A percentile compares a stretch with the other conserved stretches of the same genome.
Evolutionary conservation across 192 early-diverging fungal species (phyloP).

Genomic region (Coemansia sp.): DNA sequence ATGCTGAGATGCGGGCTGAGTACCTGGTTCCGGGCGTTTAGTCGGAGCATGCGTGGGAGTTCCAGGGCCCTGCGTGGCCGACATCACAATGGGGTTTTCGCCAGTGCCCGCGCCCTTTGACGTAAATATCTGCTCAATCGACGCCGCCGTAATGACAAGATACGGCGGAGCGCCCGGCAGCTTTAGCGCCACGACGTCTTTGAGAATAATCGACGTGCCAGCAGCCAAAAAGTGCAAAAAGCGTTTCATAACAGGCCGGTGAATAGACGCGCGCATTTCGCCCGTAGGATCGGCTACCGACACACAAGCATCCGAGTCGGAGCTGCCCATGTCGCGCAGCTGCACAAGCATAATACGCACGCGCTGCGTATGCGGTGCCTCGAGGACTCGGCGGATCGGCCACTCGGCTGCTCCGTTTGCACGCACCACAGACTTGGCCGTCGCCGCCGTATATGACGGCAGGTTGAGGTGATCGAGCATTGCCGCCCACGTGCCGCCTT

Average conservation of each 20-base stretch:
- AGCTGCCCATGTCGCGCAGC: slow-evolving; percentile 34
- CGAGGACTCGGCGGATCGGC: slow-evolving; percentile 34
- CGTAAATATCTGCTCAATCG: slow-evolving; percentile 44
- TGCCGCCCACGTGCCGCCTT: slow-evolving; percentile 45
- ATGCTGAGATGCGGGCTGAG: neutral
- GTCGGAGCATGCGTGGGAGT: slow-evolving; percentile 6
- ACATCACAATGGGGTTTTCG: slow-evolving; percentile 33
- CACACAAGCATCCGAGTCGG: slow-evolving; percentile 34
- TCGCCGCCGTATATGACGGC: slow-evolving; percentile 29
- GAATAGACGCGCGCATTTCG: slow-evolving; percentile 48
- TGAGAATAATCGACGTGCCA: slow-evolving; percentile 41
- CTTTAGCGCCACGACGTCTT: slow-evolving; percentile 37
- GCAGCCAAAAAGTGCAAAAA: slow-evolving; percentile 24
- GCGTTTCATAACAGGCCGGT: slow-evolving; percentile 26
- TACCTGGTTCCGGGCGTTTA: neutral
- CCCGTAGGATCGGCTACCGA: slow-evolving; percentile 50
- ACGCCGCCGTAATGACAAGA: slow-evolving; percentile 34
- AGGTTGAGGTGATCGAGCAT: slow-evolving; percentile 40
- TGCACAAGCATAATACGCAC: slow-evolving; percentile 42
- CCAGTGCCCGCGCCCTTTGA: slow-evolving; percentile 24
- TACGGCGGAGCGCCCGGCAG: slow-evolving; percentile 34
- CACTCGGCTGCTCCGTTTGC: slow-evolving; percentile 15
- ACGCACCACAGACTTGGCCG: slow-evolving; percentile 13
- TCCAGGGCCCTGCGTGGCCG: slow-evolving; percentile 26
- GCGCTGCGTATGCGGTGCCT: slow-evolving; percentile 18